Percentiles rank a stretch among this genome's conserved stretches.
Evolutionary conservation across 441 rosid genomes (phyloP).

Genomic region (Geranium incanum): DNA sequence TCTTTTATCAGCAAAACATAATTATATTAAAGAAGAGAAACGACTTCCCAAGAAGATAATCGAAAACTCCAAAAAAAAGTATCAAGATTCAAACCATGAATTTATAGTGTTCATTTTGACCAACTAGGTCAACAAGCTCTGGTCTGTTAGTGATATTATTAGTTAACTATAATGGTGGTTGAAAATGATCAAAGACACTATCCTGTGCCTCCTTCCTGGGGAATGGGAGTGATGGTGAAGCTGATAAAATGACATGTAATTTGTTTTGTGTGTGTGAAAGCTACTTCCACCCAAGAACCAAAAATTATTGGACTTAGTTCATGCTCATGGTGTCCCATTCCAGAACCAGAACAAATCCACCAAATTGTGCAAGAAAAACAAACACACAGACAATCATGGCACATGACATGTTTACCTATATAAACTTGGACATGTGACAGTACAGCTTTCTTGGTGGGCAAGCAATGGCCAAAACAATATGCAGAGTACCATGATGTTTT

Average conservation of each 20-base stretch:
- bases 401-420: background rate
- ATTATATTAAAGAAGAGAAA: too few relatives aligned
- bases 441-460: background rate
- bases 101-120: too few relatives aligned
- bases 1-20: too few relatives aligned
- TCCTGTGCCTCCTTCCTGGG: background rate
- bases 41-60: too few relatives aligned
- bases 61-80: too few relatives aligned
- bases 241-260: background rate
- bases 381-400: background rate
- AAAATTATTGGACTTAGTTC: background rate
- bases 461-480: too few relatives aligned
- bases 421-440: background rate
- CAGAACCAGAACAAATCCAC: background rate
- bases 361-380: background rate
- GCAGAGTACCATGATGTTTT: too few relatives aligned
- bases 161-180: background rate
- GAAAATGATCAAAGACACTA: background rate
- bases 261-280: background rate
- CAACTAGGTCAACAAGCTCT: too few relatives aligned
- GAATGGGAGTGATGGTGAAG: background rate
- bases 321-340: background rate
- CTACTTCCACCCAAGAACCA: background rate
- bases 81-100: too few relatives aligned
- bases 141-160: too few relatives aligned